Evolutionary conservation across 805 yeast genomes (phyloP).

Genomic region (Helenozyma rhizophorensis): DNA sequence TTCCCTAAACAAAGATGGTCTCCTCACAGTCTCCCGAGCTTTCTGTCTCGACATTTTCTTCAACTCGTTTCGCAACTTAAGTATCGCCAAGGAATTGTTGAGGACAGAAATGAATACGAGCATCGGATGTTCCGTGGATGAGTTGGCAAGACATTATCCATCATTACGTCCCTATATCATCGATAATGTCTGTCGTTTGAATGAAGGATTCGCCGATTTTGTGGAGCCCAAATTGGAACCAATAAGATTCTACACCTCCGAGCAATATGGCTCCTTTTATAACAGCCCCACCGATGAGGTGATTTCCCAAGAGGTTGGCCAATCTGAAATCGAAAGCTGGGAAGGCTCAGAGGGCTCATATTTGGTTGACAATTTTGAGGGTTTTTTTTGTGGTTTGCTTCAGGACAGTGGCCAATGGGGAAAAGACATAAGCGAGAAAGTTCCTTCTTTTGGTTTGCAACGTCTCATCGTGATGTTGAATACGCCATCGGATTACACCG

Average conservation of each 20-base stretch:
- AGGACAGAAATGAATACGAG: conserved; percentile 45
- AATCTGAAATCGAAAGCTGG: conserved; percentile 45
- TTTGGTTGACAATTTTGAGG: conserved; percentile 47
- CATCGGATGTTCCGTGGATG: conserved; percentile 71
- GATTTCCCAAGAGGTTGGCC: conserved; percentile 38
- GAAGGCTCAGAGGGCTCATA: conserved; percentile 44
- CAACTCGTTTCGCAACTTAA: conserved; percentile 44
- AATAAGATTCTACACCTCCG: conserved; percentile 42
- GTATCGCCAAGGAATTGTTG: conserved; percentile 51
- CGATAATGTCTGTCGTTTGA: conserved; percentile 42
- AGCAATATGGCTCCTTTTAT: conserved; percentile 35
- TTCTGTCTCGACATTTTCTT: conserved; percentile 42
- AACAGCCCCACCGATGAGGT: conserved; percentile 37
- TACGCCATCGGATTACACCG: conserved; percentile 62
- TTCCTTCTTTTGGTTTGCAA: conserved; percentile 44
- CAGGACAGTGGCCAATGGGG: conserved; percentile 50
- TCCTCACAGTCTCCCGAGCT: conserved; percentile 47
- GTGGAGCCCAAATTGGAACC: conserved; percentile 32
- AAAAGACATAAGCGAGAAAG: conserved; percentile 29
- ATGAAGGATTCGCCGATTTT: conserved; percentile 39
- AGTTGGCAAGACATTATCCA: conserved; percentile 79
- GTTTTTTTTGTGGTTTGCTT: conserved; percentile 48
- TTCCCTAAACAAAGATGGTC: conserved; percentile 71
- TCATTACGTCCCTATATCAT: conserved; percentile 58
- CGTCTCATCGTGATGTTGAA: conserved; percentile 45